Evolutionary conservation across 2,329 filamentous ascomycete species (phyloP).

Genomic region (Colletotrichum sp.): DNA sequence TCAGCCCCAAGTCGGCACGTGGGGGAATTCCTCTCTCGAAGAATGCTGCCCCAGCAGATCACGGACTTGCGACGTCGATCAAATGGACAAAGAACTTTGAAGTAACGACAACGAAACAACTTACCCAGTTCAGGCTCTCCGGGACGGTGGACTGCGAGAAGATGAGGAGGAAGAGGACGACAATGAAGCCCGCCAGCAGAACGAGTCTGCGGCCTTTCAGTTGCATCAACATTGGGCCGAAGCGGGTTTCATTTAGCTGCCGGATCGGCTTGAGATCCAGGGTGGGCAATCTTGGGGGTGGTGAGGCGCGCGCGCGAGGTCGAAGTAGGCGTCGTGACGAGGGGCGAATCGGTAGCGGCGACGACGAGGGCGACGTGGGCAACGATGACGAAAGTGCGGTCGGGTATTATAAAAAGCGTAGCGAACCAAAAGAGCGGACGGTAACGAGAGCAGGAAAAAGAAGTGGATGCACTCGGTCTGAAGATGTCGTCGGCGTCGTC

Average conservation of each 20-base stretch:
- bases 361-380: background rate
- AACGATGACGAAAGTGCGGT: background rate
- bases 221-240: conserved; percentile 16
- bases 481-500: background rate
- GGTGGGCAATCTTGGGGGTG: background rate
- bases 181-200: conserved; percentile 12
- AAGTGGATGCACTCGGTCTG: background rate
- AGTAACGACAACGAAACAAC: background rate
- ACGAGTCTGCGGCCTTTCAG: conserved; percentile 19
- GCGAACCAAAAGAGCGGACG: background rate
- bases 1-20: conserved; percentile 10
- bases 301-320: background rate
- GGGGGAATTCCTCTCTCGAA: background rate
- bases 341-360: background rate
- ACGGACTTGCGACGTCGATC: background rate
- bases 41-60: background rate
- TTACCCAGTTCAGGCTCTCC: conserved; percentile 19
- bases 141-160: conserved; percentile 18
- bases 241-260: conserved; percentile 14
- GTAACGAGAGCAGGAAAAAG: background rate
- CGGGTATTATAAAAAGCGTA: conserved; percentile 12
- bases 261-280: conserved; percentile 15
- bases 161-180: conserved; percentile 5
- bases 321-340: background rate
- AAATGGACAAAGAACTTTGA: background rate